Evolutionary conservation across 2,329 filamentous ascomycete genomes (phyloP).

Genomic region (Bipolaris sorokiniana): DNA sequence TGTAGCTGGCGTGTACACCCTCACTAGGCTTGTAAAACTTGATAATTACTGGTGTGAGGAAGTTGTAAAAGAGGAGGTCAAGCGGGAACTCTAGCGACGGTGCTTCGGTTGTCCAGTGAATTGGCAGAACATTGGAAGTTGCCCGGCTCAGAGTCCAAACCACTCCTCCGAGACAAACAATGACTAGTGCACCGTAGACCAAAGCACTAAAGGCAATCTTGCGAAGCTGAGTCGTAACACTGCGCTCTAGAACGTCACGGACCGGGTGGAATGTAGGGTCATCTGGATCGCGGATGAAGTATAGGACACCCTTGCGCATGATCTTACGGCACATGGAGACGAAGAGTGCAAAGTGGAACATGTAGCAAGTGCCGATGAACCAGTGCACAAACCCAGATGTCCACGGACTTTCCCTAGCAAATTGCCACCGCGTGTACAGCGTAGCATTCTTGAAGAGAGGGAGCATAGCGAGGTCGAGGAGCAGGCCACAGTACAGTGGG

Average conservation of each 20-base stretch:
- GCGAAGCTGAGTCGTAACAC: conserved; percentile 86
- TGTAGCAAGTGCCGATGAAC: conserved; percentile 98
- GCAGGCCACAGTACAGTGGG: conserved; percentile 89
- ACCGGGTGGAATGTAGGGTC: conserved; percentile 98
- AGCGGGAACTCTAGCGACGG: conserved; percentile 93
- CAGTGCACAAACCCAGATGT: conserved; percentile 97
- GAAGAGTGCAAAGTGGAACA: conserved; percentile 99
- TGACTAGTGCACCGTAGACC: conserved; percentile 91
- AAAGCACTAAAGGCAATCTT: conserved; percentile 97
- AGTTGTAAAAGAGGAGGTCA: conserved; percentile 95
- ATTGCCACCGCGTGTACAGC: conserved; percentile 75
- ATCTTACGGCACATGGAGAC: conserved; percentile 99
- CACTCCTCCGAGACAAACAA: conserved; percentile 91
- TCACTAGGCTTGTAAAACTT: conserved; percentile 85
- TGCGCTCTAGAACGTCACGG: conserved; percentile 92
- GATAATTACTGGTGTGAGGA: conserved; percentile 87
- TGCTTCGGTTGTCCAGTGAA: conserved; percentile 92
- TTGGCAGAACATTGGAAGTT: conserved; percentile 76
- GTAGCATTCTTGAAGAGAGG: conserved; percentile 86
- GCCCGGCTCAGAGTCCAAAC: conserved; percentile 84
- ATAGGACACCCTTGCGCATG: conserved; percentile 91
- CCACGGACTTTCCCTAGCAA: conserved; percentile 78
- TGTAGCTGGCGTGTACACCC: conserved; percentile 82
- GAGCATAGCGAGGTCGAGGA: conserved; percentile 86
- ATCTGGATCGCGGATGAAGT: conserved; percentile 97